Base-by-base conservation (phyloP, 2,329 filamentous ascomycete genomes). In the Orbilia blumenaviensis region DNA sequence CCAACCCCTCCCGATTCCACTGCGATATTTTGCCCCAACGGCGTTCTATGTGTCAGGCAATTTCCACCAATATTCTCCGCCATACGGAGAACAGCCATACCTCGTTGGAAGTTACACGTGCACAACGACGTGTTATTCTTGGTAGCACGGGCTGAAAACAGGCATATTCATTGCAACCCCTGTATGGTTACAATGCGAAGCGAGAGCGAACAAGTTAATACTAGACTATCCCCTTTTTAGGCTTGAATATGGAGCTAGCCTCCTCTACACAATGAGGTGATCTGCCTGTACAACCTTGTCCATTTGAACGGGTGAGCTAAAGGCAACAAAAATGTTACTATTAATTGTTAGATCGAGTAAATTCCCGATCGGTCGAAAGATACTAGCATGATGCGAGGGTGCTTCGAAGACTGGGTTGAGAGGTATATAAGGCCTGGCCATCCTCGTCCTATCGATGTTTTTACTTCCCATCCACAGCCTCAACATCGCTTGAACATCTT, bases 141-240 rank as follows among this genome's bases (percentile, higher is more conserved):
- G 62, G 62, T 54, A 38, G 32, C 50, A 52, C 62, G 29, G 62
- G 61, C 61, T 66, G 61, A 66, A 50, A 56, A 38, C 38, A 38
- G 44, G 62, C 62, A 48, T 56, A 36, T 9, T 38, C 52, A 38
- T 56, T 34, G 29, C 25, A 21, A 56, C 32, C 52, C 52, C 25
- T 56, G 52, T 56, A 38, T 56, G 52, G 52, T 56, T 56, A 18
- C 52, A 56, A 56, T 38, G 52, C n/a, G n/a, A n/a, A n/a, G 32
- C 52, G 18, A 38, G 32, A 36, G 52, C 32, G 52, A 56, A 38
- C 7, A 38, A 21, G 10, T 21, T n/a, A 2, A n/a, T 52, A 10
- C 32, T 14, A 56, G n/a, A 25, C 52, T 56, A 56, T 18, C 3
- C 50, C 29, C 29, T 36, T 44, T 25, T 16, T 14, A 21, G n/a